Conservation (phyloP, 2,329 filamentous ascomycete species). For the Sclerotinia minor region DNA sequence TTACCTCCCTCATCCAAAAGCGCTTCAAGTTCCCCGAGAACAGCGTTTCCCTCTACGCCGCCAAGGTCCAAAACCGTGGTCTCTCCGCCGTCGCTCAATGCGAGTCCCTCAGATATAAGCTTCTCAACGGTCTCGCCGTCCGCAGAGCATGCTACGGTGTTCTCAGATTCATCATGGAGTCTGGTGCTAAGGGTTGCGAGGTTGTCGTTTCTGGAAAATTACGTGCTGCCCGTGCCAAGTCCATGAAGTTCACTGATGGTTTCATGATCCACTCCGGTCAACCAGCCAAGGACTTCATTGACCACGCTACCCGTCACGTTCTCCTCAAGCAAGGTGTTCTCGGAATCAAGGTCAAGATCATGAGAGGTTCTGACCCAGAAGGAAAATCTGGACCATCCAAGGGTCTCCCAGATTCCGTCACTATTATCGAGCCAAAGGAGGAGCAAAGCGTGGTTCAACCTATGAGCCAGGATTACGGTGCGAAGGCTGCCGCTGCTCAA, state of each 20-base stretch:
- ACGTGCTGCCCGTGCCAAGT: conserved; percentile 97
- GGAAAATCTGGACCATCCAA: conserved; percentile 98
- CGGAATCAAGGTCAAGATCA: conserved; percentile 99
- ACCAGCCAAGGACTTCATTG: conserved; percentile 99
- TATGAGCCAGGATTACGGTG: conserved; percentile 97
- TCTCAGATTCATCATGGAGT: conserved; percentile 99
- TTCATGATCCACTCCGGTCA: conserved; percentile 99
- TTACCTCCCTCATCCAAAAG: conserved; percentile 99
- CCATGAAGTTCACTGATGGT: conserved; percentile 99
- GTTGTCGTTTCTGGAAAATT: conserved; percentile 99
- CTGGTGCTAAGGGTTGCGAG: conserved; percentile 98
- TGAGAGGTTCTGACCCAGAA: conserved; percentile 98
- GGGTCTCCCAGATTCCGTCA: conserved; percentile 96
- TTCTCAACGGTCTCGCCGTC: conserved; percentile 98
- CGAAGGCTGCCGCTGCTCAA: conserved; percentile 76
- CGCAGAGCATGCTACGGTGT: conserved; percentile 99
- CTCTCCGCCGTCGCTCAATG: conserved; percentile 99
- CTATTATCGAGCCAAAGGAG: conserved; percentile 99
- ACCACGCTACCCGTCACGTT: conserved; percentile 97
- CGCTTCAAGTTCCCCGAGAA: conserved; percentile 99
- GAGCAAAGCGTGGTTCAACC: conserved; percentile 94
- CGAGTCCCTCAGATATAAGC: conserved; percentile 99
- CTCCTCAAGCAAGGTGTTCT: conserved; percentile 99
- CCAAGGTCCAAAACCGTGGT: conserved; percentile 99
- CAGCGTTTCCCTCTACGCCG: conserved; percentile 98